Percentiles rank a stretch among this genome's conserved stretches.
phyloP scores from a whole-genome alignment of 306 rosid species.

The Vigna radiata region DNA sequence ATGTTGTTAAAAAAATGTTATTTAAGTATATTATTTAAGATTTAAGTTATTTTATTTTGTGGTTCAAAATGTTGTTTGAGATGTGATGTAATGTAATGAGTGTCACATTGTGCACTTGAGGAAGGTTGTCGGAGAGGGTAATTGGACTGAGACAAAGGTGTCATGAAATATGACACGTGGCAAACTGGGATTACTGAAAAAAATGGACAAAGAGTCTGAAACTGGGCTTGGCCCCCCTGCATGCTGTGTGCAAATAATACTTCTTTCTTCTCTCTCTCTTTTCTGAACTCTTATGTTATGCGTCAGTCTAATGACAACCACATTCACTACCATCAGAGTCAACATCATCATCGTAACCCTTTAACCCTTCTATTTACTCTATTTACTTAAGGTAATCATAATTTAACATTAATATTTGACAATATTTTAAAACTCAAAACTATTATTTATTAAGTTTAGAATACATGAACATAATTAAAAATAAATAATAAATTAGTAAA shows the following conservation, averaged over 20 bases:
- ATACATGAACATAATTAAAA: too few species aligned
- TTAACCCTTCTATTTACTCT: too few species aligned
- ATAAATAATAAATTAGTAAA: too few species aligned
- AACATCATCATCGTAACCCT: too few species aligned
- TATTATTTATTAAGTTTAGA: too few species aligned
- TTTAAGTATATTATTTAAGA: background rate
- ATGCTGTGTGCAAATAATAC: background rate
- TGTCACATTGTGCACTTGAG: background rate
- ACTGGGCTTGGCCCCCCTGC: background rate
- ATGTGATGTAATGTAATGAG: background rate
- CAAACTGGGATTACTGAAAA: background rate
- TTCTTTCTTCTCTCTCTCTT: background rate
- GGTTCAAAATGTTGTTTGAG: background rate
- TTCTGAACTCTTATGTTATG: background rate
- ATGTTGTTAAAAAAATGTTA: too few species aligned
- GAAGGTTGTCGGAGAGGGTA: constrained; percentile 38
- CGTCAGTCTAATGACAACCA: too few species aligned
- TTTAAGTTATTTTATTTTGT: background rate
- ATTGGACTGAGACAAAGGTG: constrained; percentile 28
- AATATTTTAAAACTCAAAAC: too few species aligned
- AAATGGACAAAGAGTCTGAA: background rate
- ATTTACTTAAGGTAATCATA: too few species aligned
- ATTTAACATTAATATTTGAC: too few species aligned
- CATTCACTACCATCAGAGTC: too few species aligned
- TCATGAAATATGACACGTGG: background rate